phyloP scores from a whole-genome alignment of 2,329 filamentous ascomycete genomes.

The Diaporthe amygdali region DNA sequence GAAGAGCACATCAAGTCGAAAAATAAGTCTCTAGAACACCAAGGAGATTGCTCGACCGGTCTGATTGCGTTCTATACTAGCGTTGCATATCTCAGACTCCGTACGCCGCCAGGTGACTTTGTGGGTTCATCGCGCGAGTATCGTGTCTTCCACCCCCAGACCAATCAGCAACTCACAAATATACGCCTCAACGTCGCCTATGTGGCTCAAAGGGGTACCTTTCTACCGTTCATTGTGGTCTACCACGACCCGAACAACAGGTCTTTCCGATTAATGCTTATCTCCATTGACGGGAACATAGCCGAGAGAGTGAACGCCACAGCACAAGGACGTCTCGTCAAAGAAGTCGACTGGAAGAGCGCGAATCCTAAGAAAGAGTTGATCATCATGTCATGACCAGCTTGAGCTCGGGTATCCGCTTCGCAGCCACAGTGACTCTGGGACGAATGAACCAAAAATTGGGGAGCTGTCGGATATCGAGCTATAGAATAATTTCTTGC shows the following conservation, averaged over 20 bases:
- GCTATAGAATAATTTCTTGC: too few species aligned
- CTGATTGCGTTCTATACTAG: neutral
- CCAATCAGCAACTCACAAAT: neutral
- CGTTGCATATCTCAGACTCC: neutral
- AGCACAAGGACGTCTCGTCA: neutral
- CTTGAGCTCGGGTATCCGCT: too few species aligned
- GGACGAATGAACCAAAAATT: too few species aligned
- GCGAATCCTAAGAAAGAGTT: neutral
- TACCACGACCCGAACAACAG: neutral
- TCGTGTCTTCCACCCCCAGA: neutral
- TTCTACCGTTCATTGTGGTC: neutral
- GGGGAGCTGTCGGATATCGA: too few species aligned
- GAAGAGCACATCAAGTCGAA: neutral
- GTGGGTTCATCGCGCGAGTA: neutral
- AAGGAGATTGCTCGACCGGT: neutral
- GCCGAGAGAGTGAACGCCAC: neutral
- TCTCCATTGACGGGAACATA: neutral
- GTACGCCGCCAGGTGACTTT: neutral
- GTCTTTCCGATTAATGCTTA: neutral
- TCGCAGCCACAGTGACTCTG: too few species aligned
- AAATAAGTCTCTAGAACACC: neutral
- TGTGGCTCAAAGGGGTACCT: neutral
- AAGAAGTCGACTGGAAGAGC: neutral
- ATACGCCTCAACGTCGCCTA: neutral
- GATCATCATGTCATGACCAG: neutral